Base-by-base conservation (phyloP, 148 eudicot genomes). In the Vaccinium darrowii region DNA sequence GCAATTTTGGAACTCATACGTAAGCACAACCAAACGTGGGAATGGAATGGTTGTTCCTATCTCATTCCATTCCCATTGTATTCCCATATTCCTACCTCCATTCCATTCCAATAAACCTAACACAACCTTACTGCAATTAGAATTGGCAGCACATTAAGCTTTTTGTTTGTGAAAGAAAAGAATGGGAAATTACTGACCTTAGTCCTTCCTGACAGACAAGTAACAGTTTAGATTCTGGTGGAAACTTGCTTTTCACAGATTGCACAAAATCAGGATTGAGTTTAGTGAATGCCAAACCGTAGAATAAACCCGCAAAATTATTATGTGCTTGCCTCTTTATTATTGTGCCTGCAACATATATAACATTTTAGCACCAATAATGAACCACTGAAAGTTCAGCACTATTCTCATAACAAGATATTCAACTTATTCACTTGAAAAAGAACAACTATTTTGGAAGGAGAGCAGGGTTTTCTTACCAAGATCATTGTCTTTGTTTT, bases 141-240 rank as follows among this genome's bases (percentile, higher is more conserved):
- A 30, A 19, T 50, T 67, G 60, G 54, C 23, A 63, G 49, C 51
- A 87, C 0, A 43, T 43, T 43, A 69, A 27, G 49, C 10, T 8
- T 23, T 65, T 65, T n/a, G 27, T n/a, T 65, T 23, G 5, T 23
- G 33, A 65, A 2, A 23, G 13, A 23, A 65, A 23, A 65, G 23
- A 16, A 58, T 58, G 63, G 23, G 12, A 65, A 23, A 65, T 63
- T 23, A 81, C 88, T 47, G 72, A 95, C 99, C 99, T 93, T 76
- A 96, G 86, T 84, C 99, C 99, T 88, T 96, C 99, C 81, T 96
- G 99, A 87, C 98, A 96, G 78, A 96, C 98, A 52, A 96, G 84
- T 76, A 96, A 84, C 81, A 96, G 51, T 89, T 95, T 97, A 87
- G 92, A 93, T 58, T 95, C 88, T 2, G 98, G 93, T 71, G 98